These are phyloP conservation scores for Pseudognaphalium luteoalbum DNA, from an alignment of 129 eudicot species.

Conservation along the genomic window DNA sequence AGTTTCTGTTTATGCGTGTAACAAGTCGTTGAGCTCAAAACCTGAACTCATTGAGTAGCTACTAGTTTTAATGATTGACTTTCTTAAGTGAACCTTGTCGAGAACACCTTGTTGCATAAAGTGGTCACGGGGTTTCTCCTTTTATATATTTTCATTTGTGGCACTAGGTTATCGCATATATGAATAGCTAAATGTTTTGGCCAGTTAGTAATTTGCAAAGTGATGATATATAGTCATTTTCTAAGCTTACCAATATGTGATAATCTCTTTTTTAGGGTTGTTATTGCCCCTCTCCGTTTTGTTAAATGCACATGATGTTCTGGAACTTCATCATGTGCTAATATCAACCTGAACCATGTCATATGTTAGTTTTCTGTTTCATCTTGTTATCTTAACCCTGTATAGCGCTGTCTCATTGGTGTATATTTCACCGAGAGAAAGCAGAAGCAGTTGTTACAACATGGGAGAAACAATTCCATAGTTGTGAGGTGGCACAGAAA, in stretches of 20 bases:
- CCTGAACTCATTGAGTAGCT: background rate
- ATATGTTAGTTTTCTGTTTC: background rate
- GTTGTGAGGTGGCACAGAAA: conserved; percentile 65
- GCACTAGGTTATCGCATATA: background rate
- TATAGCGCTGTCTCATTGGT: conserved; percentile 91
- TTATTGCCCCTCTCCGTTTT: too few species aligned
- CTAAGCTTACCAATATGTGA: background rate
- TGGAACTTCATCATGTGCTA: too few species aligned
- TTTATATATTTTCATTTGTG: background rate
- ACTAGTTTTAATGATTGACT: background rate
- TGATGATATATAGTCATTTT: background rate
- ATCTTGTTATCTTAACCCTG: conserved; percentile 48
- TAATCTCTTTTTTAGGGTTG: too few species aligned
- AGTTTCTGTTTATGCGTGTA: background rate
- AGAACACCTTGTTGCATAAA: background rate
- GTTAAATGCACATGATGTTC: background rate
- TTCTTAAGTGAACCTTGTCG: background rate
- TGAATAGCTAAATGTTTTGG: background rate
- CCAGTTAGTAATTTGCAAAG: background rate
- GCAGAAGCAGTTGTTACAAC: conserved; percentile 82
- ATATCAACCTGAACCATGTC: background rate
- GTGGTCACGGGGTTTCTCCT: background rate
- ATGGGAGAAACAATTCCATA: conserved; percentile 82
- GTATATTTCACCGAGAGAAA: conserved; percentile 90
- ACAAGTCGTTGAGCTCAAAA: background rate